These are phyloP conservation scores for Pythium sukuiense DNA, from an alignment of 352 stramenopile genomes.

Conservation along the genomic window DNA sequence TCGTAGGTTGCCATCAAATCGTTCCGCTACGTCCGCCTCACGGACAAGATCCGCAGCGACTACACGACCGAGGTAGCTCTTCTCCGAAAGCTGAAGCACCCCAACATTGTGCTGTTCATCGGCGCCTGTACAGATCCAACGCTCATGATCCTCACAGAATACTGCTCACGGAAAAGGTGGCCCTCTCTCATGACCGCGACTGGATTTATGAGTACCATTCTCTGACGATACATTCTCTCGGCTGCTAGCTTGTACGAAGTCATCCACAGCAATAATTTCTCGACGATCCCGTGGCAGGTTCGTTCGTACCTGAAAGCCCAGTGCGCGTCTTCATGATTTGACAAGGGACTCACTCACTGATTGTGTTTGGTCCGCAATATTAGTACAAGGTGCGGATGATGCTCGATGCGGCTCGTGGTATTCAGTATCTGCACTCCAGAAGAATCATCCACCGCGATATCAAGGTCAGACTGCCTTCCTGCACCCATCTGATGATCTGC, in stretches of 20 bases:
- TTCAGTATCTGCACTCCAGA: conserved; percentile 87
- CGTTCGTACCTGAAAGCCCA: background rate
- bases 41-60: conserved; percentile 85
- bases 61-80: conserved; percentile 87
- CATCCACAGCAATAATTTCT: conserved; percentile 88
- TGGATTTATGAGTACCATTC: too few species aligned
- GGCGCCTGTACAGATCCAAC: conserved; percentile 87
- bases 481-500: background rate
- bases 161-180: conserved; percentile 87
- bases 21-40: conserved; percentile 86
- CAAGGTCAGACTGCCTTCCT: conserved; percentile 48
- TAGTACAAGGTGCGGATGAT: conserved; percentile 91
- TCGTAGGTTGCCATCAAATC: conserved; percentile 78
- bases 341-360: background rate
- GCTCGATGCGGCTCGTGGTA: conserved; percentile 85
- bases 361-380: conserved; percentile 7
- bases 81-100: conserved; percentile 86
- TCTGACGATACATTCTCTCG: too few species aligned
- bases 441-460: conserved; percentile 90
- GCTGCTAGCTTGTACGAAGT: conserved; percentile 79
- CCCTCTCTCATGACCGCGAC: too few species aligned
- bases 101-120: conserved; percentile 91
- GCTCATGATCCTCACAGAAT: conserved; percentile 89
- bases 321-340: too few species aligned
- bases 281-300: conserved; percentile 90